Percentiles rank a stretch among this genome's conserved stretches.
Evolutionary conservation across 2,329 filamentous ascomycete species (phyloP).

Genomic region (Pseudopithomyces chartarum): DNA sequence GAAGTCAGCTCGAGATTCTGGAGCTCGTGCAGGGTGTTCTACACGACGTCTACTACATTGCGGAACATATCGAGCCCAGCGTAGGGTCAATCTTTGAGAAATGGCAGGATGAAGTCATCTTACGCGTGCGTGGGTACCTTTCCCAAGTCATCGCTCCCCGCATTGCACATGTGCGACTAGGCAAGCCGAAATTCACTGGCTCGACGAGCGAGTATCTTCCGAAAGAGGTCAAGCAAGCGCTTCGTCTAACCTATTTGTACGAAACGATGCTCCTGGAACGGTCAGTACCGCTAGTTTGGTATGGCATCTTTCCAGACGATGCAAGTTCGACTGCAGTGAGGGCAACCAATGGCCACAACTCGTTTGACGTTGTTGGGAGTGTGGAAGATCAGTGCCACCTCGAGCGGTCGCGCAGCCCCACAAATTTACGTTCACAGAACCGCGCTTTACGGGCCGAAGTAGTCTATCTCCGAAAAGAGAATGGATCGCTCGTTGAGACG

Average conservation of each 20-base stretch:
- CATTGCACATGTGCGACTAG: slow-evolving; percentile 4
- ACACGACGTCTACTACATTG: slow-evolving; percentile 10
- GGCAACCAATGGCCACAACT: not conserved
- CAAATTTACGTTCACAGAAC: slow-evolving; percentile 11
- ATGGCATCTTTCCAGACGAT: slow-evolving; percentile 9
- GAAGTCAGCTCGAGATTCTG: slow-evolving; percentile 9
- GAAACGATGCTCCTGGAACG: slow-evolving; percentile 22
- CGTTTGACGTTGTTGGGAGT: not conserved
- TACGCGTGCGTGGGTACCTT: slow-evolving; percentile 9
- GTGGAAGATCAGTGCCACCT: not conserved
- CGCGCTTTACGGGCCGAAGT: slow-evolving; percentile 9
- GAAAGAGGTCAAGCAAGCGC: not conserved
- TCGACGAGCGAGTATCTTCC: slow-evolving; percentile 7
- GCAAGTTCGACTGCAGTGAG: too few relatives aligned
- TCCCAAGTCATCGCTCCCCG: slow-evolving; percentile 14
- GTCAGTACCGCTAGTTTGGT: slow-evolving; percentile 15
- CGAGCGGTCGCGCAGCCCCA: slow-evolving; percentile 4
- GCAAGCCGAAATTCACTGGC: slow-evolving; percentile 10
- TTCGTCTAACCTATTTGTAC: slow-evolving; percentile 14
- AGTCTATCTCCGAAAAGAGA: slow-evolving; percentile 4
- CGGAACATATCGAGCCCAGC: slow-evolving; percentile 12
- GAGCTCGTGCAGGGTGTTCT: slow-evolving; percentile 15
- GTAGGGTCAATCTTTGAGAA: slow-evolving; percentile 9
- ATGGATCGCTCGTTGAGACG: slow-evolving; percentile 4
- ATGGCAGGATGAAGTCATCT: slow-evolving; percentile 11